phyloP scores from a whole-genome alignment of 495 filamentous ascomycete species.

The Aspergillus ellipticus region DNA sequence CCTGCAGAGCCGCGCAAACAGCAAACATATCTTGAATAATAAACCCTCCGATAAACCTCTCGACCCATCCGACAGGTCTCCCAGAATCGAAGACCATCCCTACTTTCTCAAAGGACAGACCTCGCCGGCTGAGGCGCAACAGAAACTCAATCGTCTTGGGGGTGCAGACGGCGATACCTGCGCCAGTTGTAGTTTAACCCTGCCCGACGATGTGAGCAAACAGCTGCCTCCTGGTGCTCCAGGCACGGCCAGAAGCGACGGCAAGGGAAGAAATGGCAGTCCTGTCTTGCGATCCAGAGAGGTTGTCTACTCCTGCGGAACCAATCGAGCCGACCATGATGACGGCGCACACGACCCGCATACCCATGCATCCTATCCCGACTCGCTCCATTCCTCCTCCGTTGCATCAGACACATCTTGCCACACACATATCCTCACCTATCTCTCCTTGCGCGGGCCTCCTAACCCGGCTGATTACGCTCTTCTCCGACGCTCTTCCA shows the following conservation, averaged over 20 bases:
- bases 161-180: constrained; percentile 48
- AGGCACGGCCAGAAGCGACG: constrained; percentile 46
- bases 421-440: constrained; percentile 81
- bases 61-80: constrained; percentile 21
- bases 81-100: constrained; percentile 45
- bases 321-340: constrained; percentile 37
- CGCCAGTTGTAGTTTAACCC: constrained; percentile 55
- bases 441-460: constrained; percentile 80
- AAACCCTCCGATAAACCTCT: constrained; percentile 12
- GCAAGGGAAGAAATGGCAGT: constrained; percentile 49
- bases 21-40: constrained; percentile 16
- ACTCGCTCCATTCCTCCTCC: constrained; percentile 44
- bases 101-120: constrained; percentile 36
- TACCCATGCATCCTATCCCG: constrained; percentile 37
- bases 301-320: constrained; percentile 44
- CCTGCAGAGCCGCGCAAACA: constrained; percentile 15
- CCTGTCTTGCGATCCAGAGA: constrained; percentile 56
- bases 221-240: constrained; percentile 52
- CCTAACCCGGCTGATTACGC: constrained; percentile 74
- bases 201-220: constrained; percentile 52
- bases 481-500: constrained; percentile 75
- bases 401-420: constrained; percentile 44
- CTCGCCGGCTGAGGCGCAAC: constrained; percentile 31
- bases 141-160: constrained; percentile 29
- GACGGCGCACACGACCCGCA: constrained; percentile 36